phyloP scores from a whole-genome alignment of 805 yeast genomes.

The Saccharomycopsis schoenii region DNA sequence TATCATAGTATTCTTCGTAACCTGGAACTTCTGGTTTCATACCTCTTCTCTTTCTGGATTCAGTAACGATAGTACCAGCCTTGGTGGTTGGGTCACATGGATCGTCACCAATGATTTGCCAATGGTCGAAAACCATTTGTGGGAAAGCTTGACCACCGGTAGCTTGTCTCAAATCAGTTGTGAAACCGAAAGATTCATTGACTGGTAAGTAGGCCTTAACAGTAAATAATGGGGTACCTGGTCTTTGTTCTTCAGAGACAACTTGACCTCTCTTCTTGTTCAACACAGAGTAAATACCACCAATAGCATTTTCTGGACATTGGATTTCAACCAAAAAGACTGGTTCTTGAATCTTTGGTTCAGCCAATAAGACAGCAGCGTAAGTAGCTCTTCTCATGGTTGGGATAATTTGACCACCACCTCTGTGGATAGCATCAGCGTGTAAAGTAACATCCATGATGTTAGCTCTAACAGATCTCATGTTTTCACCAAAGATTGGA shows the following conservation, averaged over 20 bases:
- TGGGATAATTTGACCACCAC: slow-evolving; percentile 99
- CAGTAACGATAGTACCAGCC: slow-evolving; percentile 56
- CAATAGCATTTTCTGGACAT: slow-evolving; percentile 98
- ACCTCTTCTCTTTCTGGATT: slow-evolving; percentile 92
- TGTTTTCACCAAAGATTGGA: slow-evolving; percentile 93
- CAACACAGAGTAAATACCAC: slow-evolving; percentile 99
- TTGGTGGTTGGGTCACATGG: slow-evolving; percentile 77
- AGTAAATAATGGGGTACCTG: slow-evolving; percentile 99
- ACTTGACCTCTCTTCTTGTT: slow-evolving; percentile 99
- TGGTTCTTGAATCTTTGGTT: slow-evolving; percentile 99
- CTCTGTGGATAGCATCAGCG: slow-evolving; percentile 99
- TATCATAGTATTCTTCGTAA: slow-evolving; percentile 98
- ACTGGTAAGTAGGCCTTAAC: slow-evolving; percentile 99
- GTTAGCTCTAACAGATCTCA: slow-evolving; percentile 96
- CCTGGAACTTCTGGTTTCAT: slow-evolving; percentile 96
- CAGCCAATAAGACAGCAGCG: slow-evolving; percentile 96
- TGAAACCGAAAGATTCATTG: slow-evolving; percentile 99
- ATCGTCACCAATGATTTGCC: slow-evolving; percentile 87
- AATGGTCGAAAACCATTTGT: slow-evolving; percentile 99
- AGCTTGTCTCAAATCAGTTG: slow-evolving; percentile 98
- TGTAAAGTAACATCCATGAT: slow-evolving; percentile 97
- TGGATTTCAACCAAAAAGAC: slow-evolving; percentile 98
- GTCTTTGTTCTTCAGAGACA: slow-evolving; percentile 98
- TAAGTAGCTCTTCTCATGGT: slow-evolving; percentile 99
- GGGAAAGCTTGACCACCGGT: slow-evolving; percentile 99